phyloP scores from a whole-genome alignment of 148 eudicot genomes.

The Camellia lanceoleosa region DNA sequence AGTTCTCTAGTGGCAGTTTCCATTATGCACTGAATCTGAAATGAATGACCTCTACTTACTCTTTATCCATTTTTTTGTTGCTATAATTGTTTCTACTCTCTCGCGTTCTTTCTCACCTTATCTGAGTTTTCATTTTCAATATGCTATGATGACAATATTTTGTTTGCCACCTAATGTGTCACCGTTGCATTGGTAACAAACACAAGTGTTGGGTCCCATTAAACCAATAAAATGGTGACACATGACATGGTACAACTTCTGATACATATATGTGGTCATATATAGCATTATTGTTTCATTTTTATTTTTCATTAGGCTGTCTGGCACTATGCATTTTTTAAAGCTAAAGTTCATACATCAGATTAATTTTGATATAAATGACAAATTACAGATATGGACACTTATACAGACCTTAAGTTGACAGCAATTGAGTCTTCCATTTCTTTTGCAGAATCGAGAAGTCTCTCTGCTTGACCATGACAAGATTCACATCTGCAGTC shows the following conservation, averaged over 20 bases:
- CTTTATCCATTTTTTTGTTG: not conserved
- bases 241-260: too few species aligned
- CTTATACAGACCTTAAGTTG: constrained; percentile 69
- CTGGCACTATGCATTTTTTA: not conserved
- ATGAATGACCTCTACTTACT: not conserved
- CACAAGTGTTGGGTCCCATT: too few species aligned
- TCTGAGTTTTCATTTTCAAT: not conserved
- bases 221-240: too few species aligned
- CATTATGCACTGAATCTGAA: not conserved
- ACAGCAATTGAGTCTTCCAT: constrained; percentile 99
- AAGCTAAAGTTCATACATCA: not conserved
- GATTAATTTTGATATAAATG: not conserved
- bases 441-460: constrained; percentile 96
- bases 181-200: too few species aligned
- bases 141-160: too few species aligned
- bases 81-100: not conserved
- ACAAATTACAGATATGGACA: not conserved
- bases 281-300: not conserved
- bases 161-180: too few species aligned
- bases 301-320: not conserved
- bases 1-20: not conserved
- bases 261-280: too few species aligned
- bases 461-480: constrained; percentile 99
- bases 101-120: not conserved
- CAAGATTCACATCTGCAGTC: constrained; percentile 91